Evolutionary conservation across 176 grass and related monocot genomes (phyloP).

Genomic region (Bromus sterilis): DNA sequence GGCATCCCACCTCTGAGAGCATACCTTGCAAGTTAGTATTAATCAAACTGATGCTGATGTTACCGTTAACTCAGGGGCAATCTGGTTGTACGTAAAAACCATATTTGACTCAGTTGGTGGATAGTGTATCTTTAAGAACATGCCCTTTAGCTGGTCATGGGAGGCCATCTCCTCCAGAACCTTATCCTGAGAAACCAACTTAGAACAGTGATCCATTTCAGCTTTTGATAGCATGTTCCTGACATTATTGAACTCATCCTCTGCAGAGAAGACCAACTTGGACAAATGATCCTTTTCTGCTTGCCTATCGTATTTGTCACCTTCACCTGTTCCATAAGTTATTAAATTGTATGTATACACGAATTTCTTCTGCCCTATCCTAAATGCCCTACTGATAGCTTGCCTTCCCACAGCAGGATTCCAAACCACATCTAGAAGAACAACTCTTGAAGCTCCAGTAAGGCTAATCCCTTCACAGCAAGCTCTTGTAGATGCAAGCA

Average conservation of each 20-base stretch:
- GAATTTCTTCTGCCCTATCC: slow-evolving; percentile 80
- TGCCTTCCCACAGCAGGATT: slow-evolving; percentile 83
- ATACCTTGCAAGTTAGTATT: slow-evolving; percentile 27
- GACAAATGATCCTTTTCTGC: slow-evolving; percentile 83
- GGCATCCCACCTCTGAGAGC: slow-evolving; percentile 5
- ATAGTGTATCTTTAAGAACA: slow-evolving; percentile 82
- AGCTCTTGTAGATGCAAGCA: slow-evolving; percentile 92
- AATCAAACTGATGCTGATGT: not conserved
- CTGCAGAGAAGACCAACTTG: slow-evolving; percentile 76
- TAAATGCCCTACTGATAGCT: slow-evolving; percentile 82
- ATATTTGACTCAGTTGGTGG: slow-evolving; percentile 79
- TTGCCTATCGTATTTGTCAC: slow-evolving; percentile 88
- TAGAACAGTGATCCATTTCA: slow-evolving; percentile 59
- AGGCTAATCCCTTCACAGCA: slow-evolving; percentile 95
- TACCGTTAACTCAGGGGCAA: slow-evolving; percentile 27
- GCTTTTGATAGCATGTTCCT: slow-evolving; percentile 64
- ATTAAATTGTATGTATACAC: slow-evolving; percentile 95
- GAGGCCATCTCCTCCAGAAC: slow-evolving; percentile 76
- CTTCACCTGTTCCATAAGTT: slow-evolving; percentile 81
- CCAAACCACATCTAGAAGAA: slow-evolving; percentile 92
- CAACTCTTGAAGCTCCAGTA: slow-evolving; percentile 88
- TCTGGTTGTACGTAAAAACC: slow-evolving; percentile 67
- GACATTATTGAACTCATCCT: slow-evolving; percentile 74
- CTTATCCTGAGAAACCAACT: slow-evolving; percentile 65
- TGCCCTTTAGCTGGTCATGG: slow-evolving; percentile 55